A percentile compares a stretch with the other conserved stretches of the same genome.
These are phyloP conservation scores for Colletotrichum tamarilloi DNA, from an alignment of 2,329 filamentous ascomycete genomes.

Conservation along the genomic window DNA sequence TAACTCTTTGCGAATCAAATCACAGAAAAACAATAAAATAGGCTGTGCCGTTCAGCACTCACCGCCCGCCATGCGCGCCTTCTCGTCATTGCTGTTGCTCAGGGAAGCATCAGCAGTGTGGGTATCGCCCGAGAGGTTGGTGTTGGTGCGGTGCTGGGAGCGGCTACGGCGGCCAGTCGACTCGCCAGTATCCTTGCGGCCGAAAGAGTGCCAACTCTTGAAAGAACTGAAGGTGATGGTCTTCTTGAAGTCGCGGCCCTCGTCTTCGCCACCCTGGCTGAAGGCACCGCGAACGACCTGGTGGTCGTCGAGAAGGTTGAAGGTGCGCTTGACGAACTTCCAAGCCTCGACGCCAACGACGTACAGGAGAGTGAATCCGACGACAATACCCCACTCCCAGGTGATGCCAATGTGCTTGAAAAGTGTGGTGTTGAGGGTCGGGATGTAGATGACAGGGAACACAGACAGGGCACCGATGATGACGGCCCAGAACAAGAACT, in stretches of 20 bases:
- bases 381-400: constrained; percentile 81
- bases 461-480: constrained; percentile 69
- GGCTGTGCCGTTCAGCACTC: neutral
- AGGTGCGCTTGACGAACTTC: constrained; percentile 75
- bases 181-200: constrained; percentile 54
- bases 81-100: constrained; percentile 21
- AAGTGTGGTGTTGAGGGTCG: constrained; percentile 74
- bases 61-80: constrained; percentile 9
- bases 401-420: constrained; percentile 78
- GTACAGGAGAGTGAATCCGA: constrained; percentile 73
- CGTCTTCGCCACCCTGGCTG: constrained; percentile 62
- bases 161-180: constrained; percentile 39
- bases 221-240: constrained; percentile 65
- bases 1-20: constrained; percentile 18
- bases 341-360: constrained; percentile 76
- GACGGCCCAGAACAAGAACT: constrained; percentile 77
- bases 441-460: constrained; percentile 79
- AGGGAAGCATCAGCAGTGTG: constrained; percentile 29
- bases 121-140: constrained; percentile 35
- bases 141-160: constrained; percentile 31
- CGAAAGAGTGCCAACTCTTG: constrained; percentile 57
- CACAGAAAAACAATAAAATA: constrained; percentile 7
- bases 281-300: constrained; percentile 62
- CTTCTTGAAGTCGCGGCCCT: constrained; percentile 53
- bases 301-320: constrained; percentile 62